A percentile compares a stretch with the other conserved stretches of the same genome.
phyloP scores from a whole-genome alignment of 2,329 filamentous ascomycete genomes.

The Botrytis cinerea region DNA sequence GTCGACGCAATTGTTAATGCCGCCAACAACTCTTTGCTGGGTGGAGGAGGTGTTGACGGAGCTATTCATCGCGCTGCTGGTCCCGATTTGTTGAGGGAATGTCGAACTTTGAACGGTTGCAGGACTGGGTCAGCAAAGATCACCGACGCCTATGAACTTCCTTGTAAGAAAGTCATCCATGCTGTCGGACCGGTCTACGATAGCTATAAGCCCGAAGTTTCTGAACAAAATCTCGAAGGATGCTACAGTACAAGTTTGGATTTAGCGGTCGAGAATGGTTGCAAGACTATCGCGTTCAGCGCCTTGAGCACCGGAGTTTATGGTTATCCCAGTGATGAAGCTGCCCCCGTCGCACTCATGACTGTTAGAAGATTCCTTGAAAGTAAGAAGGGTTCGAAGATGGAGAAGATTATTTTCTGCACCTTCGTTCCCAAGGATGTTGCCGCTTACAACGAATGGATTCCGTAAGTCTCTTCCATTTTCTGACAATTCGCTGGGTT shows the following conservation, averaged over 20 bases:
- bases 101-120: conserved; percentile 70
- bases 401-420: conserved; percentile 82
- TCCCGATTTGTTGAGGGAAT: conserved; percentile 66
- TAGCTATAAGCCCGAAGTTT: conserved; percentile 44
- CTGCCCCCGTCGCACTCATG: conserved; percentile 70
- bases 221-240: conserved; percentile 52
- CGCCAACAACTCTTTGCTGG: conserved; percentile 75
- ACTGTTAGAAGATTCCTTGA: conserved; percentile 59
- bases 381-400: conserved; percentile 47
- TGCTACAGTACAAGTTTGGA: conserved; percentile 74
- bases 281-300: conserved; percentile 77
- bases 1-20: conserved; percentile 91
- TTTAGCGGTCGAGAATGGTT: conserved; percentile 66
- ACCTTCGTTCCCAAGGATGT: conserved; percentile 80
- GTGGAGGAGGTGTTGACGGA: conserved; percentile 88
- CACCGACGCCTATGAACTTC: conserved; percentile 74
- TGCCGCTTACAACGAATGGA: conserved; percentile 63
- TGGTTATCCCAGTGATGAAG: conserved; percentile 75
- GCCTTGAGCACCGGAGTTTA: conserved; percentile 88
- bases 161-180: conserved; percentile 80
- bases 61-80: conserved; percentile 88
- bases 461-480: conserved; percentile 65
- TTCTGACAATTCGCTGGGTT: conserved; percentile 12
- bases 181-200: conserved; percentile 83
- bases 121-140: conserved; percentile 79